Evolutionary conservation across 2,329 filamentous ascomycete species (phyloP), one percentile per base, ranked within the genome.

Genomic region (Colletotrichum spaethianum): DNA sequence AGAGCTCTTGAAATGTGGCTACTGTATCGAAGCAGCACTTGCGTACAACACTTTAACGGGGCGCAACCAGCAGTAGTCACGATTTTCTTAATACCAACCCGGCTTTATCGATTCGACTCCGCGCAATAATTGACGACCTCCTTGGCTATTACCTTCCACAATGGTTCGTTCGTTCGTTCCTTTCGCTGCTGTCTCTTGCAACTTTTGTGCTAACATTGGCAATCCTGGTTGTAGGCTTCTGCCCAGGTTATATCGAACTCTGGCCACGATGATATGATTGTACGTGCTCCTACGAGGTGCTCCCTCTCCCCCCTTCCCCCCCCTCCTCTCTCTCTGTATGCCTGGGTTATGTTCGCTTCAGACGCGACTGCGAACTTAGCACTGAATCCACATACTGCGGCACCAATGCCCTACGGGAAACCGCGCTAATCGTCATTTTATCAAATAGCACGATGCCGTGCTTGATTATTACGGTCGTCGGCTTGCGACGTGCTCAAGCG

Each of bases 181-280:
- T n/a, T 18, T 3, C 14, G 5, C 20, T 6, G 23, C 40, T 26
- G 33, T 46, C 44, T 42, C n/a, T n/a, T 52, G 20, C 36, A 20
- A 23, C 12, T 26, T 14, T 40, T 38, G n/a, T 12, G 28, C 67
- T 65, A 38, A 72, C 42, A 52, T 40, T n/a, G 33, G n/a, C 23
- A n/a, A 52, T 38, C 23, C 23, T 48, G 53, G 23, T 28, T n/a
- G 33, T 11, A 75, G 73, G 72, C 73, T 40, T 72, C 84, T 75
- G 78, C 83, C 74, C 84, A 85, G 78, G 82, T 84, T 72, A 84
- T 86, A 75, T 79, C 82, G 68, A 86, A 84, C 78, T 83, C 84
- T 63, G 83, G 83, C 80, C 96, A 99, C 87, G 96, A 98, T 93
- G 96, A 98, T 83, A 98, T 98, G 96, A 98, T 99, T 90, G 96